Conservation (phyloP, 139 green algal genomes). For the Eudorina sp. region DNA sequence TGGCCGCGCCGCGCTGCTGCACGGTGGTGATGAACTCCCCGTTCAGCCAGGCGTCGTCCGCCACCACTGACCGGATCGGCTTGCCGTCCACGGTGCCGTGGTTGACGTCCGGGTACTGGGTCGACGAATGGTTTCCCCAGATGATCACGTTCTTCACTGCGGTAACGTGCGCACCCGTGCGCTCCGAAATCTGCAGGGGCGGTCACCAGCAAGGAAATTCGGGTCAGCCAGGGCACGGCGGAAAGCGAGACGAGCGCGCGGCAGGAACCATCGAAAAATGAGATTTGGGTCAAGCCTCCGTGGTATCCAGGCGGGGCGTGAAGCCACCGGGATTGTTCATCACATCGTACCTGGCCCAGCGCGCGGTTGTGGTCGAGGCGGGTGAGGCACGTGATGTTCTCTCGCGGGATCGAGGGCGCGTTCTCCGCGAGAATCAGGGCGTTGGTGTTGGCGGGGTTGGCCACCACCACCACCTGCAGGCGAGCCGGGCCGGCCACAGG, state of each 20-base stretch:
- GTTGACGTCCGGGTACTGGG: conserved; percentile 96
- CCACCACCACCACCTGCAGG: conserved; percentile 95
- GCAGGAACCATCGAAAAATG: no score
- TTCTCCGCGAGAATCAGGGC: conserved; percentile 89
- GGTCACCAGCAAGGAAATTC: no score
- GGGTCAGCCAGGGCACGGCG: no score
- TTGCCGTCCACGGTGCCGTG: conserved; percentile 87
- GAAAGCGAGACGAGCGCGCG: no score
- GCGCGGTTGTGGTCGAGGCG: conserved; percentile 97
- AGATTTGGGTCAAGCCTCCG: no score
- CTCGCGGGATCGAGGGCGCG: conserved; percentile 83
- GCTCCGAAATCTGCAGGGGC: conserved; percentile 78
- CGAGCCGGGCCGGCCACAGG: no score
- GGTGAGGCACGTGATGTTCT: conserved; percentile 96
- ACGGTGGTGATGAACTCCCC: conserved; percentile 92
- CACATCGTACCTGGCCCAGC: conserved; percentile 79
- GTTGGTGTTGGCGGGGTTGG: conserved; percentile 98
- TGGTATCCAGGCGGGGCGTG: no score
- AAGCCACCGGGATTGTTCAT: no score
- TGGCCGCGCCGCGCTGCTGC: conserved; percentile 93
- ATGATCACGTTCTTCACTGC: conserved; percentile 96
- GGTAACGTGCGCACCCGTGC: conserved; percentile 71
- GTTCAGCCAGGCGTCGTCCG: conserved; percentile 84
- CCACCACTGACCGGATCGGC: conserved; percentile 74
- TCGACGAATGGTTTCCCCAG: conserved; percentile 97